These are phyloP conservation scores for Cordyceps farinosa DNA, from an alignment of 2,329 filamentous ascomycete species.

Conservation along the genomic window DNA sequence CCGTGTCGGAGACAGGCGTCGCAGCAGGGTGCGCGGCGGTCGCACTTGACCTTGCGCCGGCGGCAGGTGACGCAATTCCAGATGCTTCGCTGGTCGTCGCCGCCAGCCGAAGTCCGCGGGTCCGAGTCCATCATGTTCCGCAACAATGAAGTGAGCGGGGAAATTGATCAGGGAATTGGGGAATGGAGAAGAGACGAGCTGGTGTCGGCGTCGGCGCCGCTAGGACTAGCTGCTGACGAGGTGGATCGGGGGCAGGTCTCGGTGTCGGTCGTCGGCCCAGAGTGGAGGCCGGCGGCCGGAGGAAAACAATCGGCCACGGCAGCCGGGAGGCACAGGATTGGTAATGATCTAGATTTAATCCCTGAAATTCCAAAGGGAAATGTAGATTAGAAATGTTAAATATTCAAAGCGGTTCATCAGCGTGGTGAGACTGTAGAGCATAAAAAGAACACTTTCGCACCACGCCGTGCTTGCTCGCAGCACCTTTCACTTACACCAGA, in stretches of 20 bases:
- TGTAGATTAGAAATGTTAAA: background rate
- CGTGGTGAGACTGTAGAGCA: no score
- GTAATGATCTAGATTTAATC: background rate
- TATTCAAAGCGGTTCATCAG: no score
- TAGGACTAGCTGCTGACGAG: background rate
- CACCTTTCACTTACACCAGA: background rate
- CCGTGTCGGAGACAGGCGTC: constrained; percentile 25
- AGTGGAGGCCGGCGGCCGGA: background rate
- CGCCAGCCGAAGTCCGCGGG: background rate
- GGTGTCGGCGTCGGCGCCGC: background rate
- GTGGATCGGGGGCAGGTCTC: background rate
- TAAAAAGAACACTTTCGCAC: no score
- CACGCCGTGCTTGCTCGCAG: no score
- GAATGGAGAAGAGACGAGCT: background rate
- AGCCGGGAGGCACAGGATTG: background rate
- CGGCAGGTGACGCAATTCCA: constrained; percentile 34
- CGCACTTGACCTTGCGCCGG: constrained; percentile 31
- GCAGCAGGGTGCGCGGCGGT: constrained; percentile 28
- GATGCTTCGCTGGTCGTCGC: constrained; percentile 23
- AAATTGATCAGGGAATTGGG: background rate
- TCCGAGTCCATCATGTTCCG: background rate
- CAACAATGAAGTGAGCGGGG: background rate
- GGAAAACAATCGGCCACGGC: background rate
- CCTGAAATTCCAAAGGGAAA: background rate
- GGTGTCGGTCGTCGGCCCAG: constrained; percentile 5